phyloP scores from a whole-genome alignment of 371 early-diverging fungal genomes.

The Actinomucor elegans region DNA sequence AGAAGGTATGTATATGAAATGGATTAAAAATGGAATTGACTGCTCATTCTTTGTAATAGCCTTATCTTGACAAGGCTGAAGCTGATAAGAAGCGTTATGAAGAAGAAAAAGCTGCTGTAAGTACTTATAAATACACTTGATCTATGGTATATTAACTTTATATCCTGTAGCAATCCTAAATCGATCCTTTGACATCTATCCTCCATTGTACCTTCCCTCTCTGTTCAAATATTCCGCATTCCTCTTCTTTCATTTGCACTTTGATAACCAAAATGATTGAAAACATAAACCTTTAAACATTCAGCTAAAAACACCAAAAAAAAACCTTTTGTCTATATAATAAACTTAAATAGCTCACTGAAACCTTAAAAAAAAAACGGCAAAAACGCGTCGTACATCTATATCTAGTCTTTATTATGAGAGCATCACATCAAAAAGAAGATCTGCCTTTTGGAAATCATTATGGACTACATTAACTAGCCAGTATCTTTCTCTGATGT shows the following conservation, averaged over 20 bases:
- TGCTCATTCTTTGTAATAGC: conserved; percentile 30
- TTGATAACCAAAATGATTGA: too few species aligned
- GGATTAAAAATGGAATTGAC: conserved; percentile 8
- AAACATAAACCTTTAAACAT: too few species aligned
- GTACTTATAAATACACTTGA: not conserved
- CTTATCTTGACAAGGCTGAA: conserved; percentile 53
- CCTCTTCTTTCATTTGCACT: not conserved
- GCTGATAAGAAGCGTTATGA: conserved; percentile 77
- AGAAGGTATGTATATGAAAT: conserved; percentile 48
- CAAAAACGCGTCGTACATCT: not conserved
- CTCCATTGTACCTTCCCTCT: not conserved
- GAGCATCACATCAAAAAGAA: conserved; percentile 52
- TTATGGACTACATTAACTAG: conserved; percentile 92
- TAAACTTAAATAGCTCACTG: not conserved
- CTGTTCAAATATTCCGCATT: not conserved
- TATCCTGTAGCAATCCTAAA: conserved; percentile 1
- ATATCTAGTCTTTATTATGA: conserved; percentile 6
- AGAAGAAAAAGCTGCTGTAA: conserved; percentile 60
- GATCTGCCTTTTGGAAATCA: conserved; percentile 68
- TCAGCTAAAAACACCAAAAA: too few species aligned
- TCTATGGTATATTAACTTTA: not conserved
- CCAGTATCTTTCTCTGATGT: conserved; percentile 75
- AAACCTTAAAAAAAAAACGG: not conserved
- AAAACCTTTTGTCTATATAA: not conserved
- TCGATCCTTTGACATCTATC: conserved; percentile 1